These are phyloP conservation scores for Yamadazyma dushanensis DNA, from an alignment of 1,139 yeast species.

Conservation along the genomic window DNA sequence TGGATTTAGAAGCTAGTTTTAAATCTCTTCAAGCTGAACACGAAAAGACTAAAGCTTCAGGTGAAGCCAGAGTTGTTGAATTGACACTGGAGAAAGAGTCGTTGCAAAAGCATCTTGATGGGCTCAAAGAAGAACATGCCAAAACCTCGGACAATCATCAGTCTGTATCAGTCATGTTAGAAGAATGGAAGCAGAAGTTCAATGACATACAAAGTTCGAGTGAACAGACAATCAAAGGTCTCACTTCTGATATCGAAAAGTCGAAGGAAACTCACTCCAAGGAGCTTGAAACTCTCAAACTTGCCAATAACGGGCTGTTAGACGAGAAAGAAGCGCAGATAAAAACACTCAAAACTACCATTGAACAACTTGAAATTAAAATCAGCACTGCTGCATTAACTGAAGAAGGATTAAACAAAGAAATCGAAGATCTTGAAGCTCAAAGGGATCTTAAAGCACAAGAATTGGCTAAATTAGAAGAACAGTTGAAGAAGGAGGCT, in stretches of 20 bases:
- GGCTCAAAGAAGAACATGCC: conserved; percentile 2
- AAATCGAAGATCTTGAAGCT: conserved; percentile 2
- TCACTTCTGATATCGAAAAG: background rate
- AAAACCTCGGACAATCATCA: conserved; percentile 2
- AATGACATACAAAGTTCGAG: background rate
- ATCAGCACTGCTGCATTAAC: background rate
- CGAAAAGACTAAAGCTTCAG: conserved; percentile 1
- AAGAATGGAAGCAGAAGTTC: conserved; percentile 1
- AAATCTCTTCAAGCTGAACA: conserved; percentile 1
- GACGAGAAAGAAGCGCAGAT: background rate
- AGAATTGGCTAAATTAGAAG: background rate
- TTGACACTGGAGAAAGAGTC: conserved; percentile 9
- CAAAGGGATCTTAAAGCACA: background rate
- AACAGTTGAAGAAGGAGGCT: background rate
- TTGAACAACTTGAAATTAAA: background rate
- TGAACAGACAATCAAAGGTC: background rate
- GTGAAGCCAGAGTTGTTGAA: conserved; percentile 1
- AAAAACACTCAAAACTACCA: background rate
- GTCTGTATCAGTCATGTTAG: background rate
- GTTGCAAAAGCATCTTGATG: conserved; percentile 9
- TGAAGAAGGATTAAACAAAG: background rate
- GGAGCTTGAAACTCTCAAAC: conserved; percentile 6
- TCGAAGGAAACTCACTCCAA: conserved; percentile 4
- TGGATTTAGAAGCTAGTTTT: conserved; percentile 6
- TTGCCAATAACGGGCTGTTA: conserved; percentile 5